Evolutionary conservation across 2,329 filamentous ascomycete species (phyloP).

Genomic region (Helotiales sp.): DNA sequence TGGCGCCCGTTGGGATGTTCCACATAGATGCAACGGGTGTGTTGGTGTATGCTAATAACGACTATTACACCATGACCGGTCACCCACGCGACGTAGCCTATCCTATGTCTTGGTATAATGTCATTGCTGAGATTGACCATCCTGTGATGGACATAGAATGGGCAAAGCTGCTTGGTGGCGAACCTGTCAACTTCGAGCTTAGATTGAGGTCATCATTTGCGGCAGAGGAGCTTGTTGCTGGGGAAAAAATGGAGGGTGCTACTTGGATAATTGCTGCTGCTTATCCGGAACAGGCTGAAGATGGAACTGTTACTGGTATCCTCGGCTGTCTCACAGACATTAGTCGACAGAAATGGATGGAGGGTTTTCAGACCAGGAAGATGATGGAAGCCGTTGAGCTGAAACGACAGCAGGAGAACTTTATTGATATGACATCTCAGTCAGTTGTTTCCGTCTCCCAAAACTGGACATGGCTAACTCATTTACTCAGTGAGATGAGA

Average conservation of each 20-base stretch:
- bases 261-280: conserved; percentile 28
- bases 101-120: conserved; percentile 24
- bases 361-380: conserved; percentile 43
- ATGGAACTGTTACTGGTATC: conserved; percentile 21
- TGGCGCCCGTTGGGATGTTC: conserved; percentile 73
- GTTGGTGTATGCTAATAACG: conserved; percentile 71
- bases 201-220: conserved; percentile 42
- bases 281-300: conserved; percentile 21
- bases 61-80: conserved; percentile 56
- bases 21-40: conserved; percentile 65
- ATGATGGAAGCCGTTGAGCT: conserved; percentile 53
- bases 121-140: conserved; percentile 21
- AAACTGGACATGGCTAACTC: too few species aligned
- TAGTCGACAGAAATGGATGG: conserved; percentile 26
- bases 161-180: conserved; percentile 23
- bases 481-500: conserved; percentile 55
- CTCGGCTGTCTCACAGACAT: conserved; percentile 28
- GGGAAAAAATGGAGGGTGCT: conserved; percentile 44
- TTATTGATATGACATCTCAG: conserved; percentile 69
- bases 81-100: conserved; percentile 41
- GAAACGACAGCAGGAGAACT: conserved; percentile 73
- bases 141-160: conserved; percentile 23
- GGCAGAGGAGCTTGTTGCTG: conserved; percentile 51
- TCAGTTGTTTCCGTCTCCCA: conserved; percentile 3
- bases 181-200: conserved; percentile 24